Conservation (phyloP, 192 early-diverging fungal genomes). For the Linnemannia hyalina region DNA sequence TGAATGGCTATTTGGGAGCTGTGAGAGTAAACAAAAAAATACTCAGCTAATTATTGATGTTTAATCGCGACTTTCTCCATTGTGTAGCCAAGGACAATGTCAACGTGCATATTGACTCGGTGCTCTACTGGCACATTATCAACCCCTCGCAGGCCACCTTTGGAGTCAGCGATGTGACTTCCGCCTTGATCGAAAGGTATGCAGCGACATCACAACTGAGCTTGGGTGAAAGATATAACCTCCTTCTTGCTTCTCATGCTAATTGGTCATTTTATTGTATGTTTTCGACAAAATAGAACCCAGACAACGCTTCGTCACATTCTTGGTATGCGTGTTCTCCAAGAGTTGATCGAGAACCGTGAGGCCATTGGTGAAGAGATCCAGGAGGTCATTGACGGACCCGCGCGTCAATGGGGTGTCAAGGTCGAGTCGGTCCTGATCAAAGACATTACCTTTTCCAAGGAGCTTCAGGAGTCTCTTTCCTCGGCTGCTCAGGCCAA, state of each 20-base stretch:
- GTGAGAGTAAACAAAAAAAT: conserved; percentile 55
- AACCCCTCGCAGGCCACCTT: conserved; percentile 87
- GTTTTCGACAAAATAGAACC: conserved; percentile 58
- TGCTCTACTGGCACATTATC: conserved; percentile 87
- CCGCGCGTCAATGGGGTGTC: conserved; percentile 86
- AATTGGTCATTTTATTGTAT: neutral
- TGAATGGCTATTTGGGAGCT: neutral
- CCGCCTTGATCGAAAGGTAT: conserved; percentile 83
- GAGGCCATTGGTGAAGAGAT: conserved; percentile 88
- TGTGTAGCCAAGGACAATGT: conserved; percentile 86
- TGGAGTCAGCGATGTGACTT: conserved; percentile 82
- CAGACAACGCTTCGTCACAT: conserved; percentile 90
- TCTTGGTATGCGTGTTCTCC: conserved; percentile 82
- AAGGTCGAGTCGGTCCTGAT: conserved; percentile 83
- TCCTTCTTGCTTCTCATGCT: neutral
- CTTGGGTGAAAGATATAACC: neutral
- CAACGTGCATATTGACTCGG: conserved; percentile 84
- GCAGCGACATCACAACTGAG: too few species aligned
- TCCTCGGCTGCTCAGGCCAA: conserved; percentile 89
- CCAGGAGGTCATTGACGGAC: conserved; percentile 81
- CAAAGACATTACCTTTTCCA: conserved; percentile 83
- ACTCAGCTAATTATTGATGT: neutral
- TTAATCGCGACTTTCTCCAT: neutral
- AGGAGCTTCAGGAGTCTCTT: conserved; percentile 83
- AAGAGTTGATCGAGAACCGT: conserved; percentile 91